Percentiles rank a stretch among this genome's conserved stretches.
phyloP scores from a whole-genome alignment of 495 filamentous ascomycete species.

The Hypoxylon perforatum region DNA sequence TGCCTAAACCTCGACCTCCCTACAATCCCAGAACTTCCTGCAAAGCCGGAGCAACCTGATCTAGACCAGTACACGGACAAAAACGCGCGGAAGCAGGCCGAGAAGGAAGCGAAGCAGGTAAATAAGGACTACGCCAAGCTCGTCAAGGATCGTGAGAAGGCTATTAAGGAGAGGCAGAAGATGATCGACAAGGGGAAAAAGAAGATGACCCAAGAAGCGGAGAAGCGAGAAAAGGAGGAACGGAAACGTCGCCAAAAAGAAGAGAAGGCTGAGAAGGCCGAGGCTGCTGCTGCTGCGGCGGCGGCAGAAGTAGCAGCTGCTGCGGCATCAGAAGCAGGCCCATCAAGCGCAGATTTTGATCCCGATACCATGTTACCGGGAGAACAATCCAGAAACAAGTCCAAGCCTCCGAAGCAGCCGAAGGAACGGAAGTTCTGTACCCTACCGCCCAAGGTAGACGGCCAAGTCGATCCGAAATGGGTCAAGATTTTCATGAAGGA shows the following conservation, averaged over 20 bases:
- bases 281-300: constrained; percentile 27
- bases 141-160: constrained; percentile 71
- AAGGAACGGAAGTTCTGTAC: constrained; percentile 82
- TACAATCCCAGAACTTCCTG: constrained; percentile 55
- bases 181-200: constrained; percentile 65
- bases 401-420: constrained; percentile 50
- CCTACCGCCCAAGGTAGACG: constrained; percentile 64
- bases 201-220: constrained; percentile 56
- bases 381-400: constrained; percentile 5
- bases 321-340: constrained; percentile 8
- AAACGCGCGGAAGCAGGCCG: constrained; percentile 70
- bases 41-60: constrained; percentile 58
- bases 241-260: constrained; percentile 53
- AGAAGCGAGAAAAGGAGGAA: constrained; percentile 54
- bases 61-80: constrained; percentile 66
- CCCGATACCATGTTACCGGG: neutral
- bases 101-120: constrained; percentile 67
- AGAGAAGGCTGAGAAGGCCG: constrained; percentile 11
- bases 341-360: constrained; percentile 20
- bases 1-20: constrained; percentile 51
- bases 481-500: constrained; percentile 79
- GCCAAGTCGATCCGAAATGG: constrained; percentile 74
- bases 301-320: too few species aligned
- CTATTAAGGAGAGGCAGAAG: constrained; percentile 68
- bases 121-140: constrained; percentile 69